These are phyloP conservation scores for Leccinum incarnatum DNA, from an alignment of 768 basidiomycete genomes.

Conservation along the genomic window DNA sequence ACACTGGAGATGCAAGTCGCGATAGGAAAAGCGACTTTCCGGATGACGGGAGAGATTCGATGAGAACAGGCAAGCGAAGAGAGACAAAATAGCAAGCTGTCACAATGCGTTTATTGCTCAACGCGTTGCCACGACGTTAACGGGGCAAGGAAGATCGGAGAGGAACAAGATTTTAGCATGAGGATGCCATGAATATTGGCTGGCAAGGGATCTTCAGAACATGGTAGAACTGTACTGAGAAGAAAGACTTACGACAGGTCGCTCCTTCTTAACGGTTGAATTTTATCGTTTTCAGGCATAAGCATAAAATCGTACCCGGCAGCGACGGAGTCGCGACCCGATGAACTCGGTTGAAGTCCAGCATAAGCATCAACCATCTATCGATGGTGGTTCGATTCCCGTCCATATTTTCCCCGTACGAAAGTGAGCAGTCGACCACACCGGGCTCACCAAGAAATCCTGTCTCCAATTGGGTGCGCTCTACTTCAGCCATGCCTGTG, in stretches of 20 bases:
- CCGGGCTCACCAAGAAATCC: conserved; percentile 58
- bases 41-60: conserved; percentile 85
- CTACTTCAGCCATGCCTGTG: conserved; percentile 73
- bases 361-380: conserved; percentile 77
- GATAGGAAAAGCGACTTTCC: conserved; percentile 83
- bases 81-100: conserved; percentile 59
- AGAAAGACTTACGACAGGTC: conserved; percentile 52
- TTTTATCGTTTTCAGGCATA: conserved; percentile 29
- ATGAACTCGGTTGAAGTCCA: conserved; percentile 63
- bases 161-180: conserved; percentile 48
- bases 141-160: conserved; percentile 18
- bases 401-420: conserved; percentile 41
- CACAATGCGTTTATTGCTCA: conserved; percentile 59
- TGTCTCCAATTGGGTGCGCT: conserved; percentile 64
- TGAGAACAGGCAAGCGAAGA: conserved; percentile 69
- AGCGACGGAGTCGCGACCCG: conserved; percentile 45
- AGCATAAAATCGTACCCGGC: conserved; percentile 46
- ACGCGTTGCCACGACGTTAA: conserved; percentile 58
- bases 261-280: conserved; percentile 37
- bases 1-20: conserved; percentile 66
- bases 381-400: conserved; percentile 51
- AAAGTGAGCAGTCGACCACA: conserved; percentile 60
- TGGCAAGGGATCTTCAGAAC: conserved; percentile 28
- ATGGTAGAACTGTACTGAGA: conserved; percentile 1
- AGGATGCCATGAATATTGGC: conserved; percentile 68